These are phyloP conservation scores for Strigomonas culicis DNA, from an alignment of 208 protist genomes.

Conservation along the genomic window DNA sequence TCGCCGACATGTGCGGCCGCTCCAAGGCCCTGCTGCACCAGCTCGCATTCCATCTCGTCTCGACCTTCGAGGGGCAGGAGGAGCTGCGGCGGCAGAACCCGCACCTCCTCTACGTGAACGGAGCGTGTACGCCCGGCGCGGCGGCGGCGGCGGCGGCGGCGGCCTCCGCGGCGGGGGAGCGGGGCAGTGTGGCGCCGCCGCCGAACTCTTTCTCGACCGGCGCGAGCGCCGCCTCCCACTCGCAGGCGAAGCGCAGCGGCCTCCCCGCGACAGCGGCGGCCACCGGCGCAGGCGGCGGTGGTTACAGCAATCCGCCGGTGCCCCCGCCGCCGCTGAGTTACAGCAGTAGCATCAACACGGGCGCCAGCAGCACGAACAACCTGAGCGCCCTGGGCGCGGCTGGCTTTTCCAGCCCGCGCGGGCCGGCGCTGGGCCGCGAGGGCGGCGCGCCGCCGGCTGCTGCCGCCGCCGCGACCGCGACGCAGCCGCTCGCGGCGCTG, in stretches of 20 bases:
- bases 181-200: neutral
- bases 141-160: neutral
- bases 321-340: neutral
- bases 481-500: constrained; percentile 10
- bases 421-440: neutral
- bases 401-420: neutral
- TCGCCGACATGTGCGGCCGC: constrained; percentile 65
- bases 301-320: neutral
- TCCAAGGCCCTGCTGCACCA: constrained; percentile 67
- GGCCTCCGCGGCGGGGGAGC: neutral
- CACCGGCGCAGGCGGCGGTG: neutral
- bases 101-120: neutral
- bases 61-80: constrained; percentile 54
- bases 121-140: neutral
- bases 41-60: constrained; percentile 57
- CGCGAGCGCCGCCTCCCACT: too few relatives aligned
- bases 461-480: neutral
- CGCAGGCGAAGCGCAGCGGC: constrained; percentile 1
- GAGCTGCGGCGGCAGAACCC: neutral
- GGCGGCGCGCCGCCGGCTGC: neutral
- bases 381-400: neutral
- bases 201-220: neutral
- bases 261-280: neutral
- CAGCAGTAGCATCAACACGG: neutral
- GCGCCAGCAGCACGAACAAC: neutral